Base-by-base conservation (phyloP, 78 protist genomes). In the Mantamonas sphyraenae region DNA sequence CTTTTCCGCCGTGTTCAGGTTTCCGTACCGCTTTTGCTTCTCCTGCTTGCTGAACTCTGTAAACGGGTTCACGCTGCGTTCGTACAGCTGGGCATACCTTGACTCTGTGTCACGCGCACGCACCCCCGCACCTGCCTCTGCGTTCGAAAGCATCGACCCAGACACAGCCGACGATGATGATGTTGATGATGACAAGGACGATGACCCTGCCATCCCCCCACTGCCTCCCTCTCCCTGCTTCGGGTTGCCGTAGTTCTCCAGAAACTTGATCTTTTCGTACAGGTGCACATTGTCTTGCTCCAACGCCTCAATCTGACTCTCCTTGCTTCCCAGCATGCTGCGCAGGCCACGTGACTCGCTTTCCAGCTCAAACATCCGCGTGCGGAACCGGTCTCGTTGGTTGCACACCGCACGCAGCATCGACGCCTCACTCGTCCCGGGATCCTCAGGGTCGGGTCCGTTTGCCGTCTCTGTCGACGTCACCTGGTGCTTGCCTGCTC, bases 21-120 rank as follows among this genome's bases (percentile, higher is more conserved):
- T 76, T 42, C 55, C 53, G 64, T 77, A 80, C 71, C 83, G 39
- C 35, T n/a, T n/a, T n/a, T 77, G 69, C 43, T 66, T 75, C 62
- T 85, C 90, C 60, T 71, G 71, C 40, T 63, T 64, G 64, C 60
- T 77, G 65, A 89, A 89, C 42, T 73, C 75, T 9, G 47, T 14
- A 79, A 89, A 89, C 33, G 93, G 93, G 74, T 81, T 89, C 30
- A 89, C 67, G 22, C 70, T 43, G 28, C 84, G 89, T 61, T 89
- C 93, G 65, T 89, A 85, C 39, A 83, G 65, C 43, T 71, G 68
- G 8, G 69, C 78, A 70, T 69, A 74, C n/a, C n/a, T n/a, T n/a
- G n/a, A n/a, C n/a, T n/a, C n/a, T n/a, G n/a, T n/a, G n/a, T n/a
- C n/a, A n/a, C n/a, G n/a, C n/a, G n/a, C n/a, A n/a, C n/a, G n/a